phyloP scores from a whole-genome alignment of 306 rosid species.

The Begonia peltatifolia region DNA sequence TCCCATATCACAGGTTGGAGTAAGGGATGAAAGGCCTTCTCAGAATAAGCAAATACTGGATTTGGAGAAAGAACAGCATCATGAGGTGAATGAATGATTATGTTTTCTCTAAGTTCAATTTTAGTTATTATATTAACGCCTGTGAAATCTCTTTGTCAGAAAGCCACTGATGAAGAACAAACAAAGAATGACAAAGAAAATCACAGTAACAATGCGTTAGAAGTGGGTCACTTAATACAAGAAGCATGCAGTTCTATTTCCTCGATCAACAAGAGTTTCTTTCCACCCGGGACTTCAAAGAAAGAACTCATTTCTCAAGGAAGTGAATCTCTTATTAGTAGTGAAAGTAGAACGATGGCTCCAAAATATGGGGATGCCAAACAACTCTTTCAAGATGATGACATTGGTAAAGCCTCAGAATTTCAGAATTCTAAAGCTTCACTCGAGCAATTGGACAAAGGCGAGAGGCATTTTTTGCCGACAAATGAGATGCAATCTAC shows the following conservation, averaged over 20 bases:
- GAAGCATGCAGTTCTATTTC: conserved; percentile 48
- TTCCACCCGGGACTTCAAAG: conserved; percentile 27
- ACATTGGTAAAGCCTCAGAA: conserved; percentile 27
- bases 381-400: conserved; percentile 28
- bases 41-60: conserved; percentile 40
- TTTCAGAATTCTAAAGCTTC: conserved; percentile 28
- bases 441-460: conserved; percentile 26
- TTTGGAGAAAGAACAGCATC: conserved; percentile 53
- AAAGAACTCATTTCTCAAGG: conserved; percentile 20
- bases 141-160: conserved; percentile 24
- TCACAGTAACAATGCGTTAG: conserved; percentile 37
- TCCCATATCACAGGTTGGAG: conserved; percentile 39
- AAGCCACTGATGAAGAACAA: conserved; percentile 33
- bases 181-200: conserved; percentile 27
- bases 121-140: conserved; percentile 5
- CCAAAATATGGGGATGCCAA: conserved; percentile 22
- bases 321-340: not conserved
- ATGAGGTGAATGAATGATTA: conserved; percentile 40
- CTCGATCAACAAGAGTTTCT: conserved; percentile 38
- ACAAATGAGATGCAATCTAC: conserved; percentile 42
- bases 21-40: conserved; percentile 54
- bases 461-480: conserved; percentile 7
- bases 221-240: conserved; percentile 31
- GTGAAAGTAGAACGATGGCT: not conserved
- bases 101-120: conserved; percentile 7